Conservation (phyloP, 768 basidiomycete genomes). For the Lactarius sanguifluus region DNA sequence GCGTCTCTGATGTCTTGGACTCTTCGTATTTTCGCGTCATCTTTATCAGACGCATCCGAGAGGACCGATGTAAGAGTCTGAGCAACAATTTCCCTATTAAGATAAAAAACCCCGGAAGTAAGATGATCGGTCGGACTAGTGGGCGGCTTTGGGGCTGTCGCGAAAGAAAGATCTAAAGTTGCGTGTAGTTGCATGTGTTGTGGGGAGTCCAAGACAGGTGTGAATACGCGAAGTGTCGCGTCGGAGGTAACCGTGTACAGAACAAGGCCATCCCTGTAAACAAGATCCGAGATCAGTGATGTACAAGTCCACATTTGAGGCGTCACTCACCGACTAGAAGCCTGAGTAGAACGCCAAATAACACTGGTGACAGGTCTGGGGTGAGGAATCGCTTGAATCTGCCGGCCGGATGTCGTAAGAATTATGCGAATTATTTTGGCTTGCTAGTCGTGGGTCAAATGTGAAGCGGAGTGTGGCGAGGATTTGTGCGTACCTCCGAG, state of each 20-base stretch:
- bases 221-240: conserved; percentile 78
- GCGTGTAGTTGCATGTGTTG: conserved; percentile 82
- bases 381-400: conserved; percentile 68
- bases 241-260: conserved; percentile 85
- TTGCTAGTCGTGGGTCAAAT: conserved; percentile 41
- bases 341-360: conserved; percentile 69
- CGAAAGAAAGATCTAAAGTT: conserved; percentile 69
- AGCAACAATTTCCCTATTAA: conserved; percentile 62
- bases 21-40: conserved; percentile 49
- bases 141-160: conserved; percentile 46
- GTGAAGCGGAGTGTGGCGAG: conserved; percentile 2
- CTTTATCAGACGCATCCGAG: conserved; percentile 36
- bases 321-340: conserved; percentile 60
- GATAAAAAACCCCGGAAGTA: conserved; percentile 60
- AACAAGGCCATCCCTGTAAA: conserved; percentile 65
- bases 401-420: conserved; percentile 68
- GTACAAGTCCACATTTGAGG: conserved; percentile 8
- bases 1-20: conserved; percentile 66
- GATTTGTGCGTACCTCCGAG: conserved; percentile 45
- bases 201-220: conserved; percentile 85
- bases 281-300: conserved; percentile 9
- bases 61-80: conserved; percentile 48
- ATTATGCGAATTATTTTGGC: conserved; percentile 62
- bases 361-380: conserved; percentile 70
- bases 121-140: conserved; percentile 33